Evolutionary conservation across 257 asterid species (phyloP).

Genomic region (Jasminum sambac): DNA sequence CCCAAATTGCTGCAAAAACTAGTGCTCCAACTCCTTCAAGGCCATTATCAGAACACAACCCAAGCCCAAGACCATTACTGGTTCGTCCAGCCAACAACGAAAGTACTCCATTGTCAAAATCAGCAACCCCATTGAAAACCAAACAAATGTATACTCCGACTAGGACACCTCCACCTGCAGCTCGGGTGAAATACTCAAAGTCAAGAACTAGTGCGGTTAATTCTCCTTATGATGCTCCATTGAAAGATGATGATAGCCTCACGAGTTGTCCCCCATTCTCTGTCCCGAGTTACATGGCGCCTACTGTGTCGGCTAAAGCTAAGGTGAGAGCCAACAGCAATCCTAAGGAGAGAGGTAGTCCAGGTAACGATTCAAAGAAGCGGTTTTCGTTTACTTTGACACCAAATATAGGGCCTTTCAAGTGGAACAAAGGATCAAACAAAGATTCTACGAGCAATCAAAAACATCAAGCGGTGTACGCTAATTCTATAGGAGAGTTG

Average conservation of each 20-base stretch:
- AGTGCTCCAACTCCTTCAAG: conserved; percentile 52
- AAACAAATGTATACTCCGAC: conserved; percentile 65
- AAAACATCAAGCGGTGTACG: conserved; percentile 31
- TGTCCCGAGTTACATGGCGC: conserved; percentile 81
- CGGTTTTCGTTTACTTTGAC: conserved; percentile 84
- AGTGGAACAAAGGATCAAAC: conserved; percentile 74
- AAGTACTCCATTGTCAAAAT: conserved; percentile 66
- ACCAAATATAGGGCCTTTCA: conserved; percentile 61
- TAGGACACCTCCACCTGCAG: conserved; percentile 54
- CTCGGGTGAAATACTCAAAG: conserved; percentile 35
- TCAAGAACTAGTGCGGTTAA: conserved; percentile 46
- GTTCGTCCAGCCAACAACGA: conserved; percentile 26
- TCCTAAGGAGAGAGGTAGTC: conserved; percentile 76
- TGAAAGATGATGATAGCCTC: conserved; percentile 88
- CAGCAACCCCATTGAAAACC: conserved; percentile 51
- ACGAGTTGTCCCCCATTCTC: conserved; percentile 92
- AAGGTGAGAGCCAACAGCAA: conserved; percentile 71
- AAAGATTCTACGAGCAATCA: conserved; percentile 37
- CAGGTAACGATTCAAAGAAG: conserved; percentile 61
- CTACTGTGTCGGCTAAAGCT: conserved; percentile 88
- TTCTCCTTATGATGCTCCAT: conserved; percentile 39
- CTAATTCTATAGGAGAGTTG: conserved; percentile 46
- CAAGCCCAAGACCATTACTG: conserved; percentile 10
- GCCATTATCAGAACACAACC: conserved; percentile 57
- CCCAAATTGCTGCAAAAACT: conserved; percentile 39